Conservation (phyloP, 2,329 filamentous ascomycete genomes). For the Neurospora sp. region DNA sequence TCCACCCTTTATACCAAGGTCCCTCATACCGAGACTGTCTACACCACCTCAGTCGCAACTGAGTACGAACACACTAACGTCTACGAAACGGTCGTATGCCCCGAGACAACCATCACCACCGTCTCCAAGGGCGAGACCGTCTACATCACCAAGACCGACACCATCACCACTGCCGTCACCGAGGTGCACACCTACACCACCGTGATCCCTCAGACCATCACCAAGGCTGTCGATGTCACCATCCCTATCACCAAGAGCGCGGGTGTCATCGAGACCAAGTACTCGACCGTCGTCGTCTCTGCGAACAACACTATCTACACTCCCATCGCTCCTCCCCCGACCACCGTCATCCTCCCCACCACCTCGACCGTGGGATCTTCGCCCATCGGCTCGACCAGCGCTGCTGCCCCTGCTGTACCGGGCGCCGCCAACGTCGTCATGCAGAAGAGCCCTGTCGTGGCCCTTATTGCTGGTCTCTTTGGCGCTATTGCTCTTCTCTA, state of each 20-base stretch:
- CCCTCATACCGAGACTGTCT: slow-evolving; percentile 23
- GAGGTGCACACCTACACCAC: slow-evolving; percentile 27
- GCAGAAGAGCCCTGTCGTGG: slow-evolving; percentile 21
- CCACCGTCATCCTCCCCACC: slow-evolving; percentile 22
- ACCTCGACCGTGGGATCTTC: slow-evolving; percentile 19
- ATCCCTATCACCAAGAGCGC: slow-evolving; percentile 26
- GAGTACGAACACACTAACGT: slow-evolving; percentile 26
- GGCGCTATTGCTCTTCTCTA: slow-evolving; percentile 29
- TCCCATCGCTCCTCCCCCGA: slow-evolving; percentile 17
- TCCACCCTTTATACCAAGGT: slow-evolving; percentile 24
- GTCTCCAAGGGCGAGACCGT: slow-evolving; percentile 30
- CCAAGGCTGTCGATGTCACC: slow-evolving; percentile 29
- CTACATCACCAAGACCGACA: slow-evolving; percentile 32
- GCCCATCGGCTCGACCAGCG: neutral
- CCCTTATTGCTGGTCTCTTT: slow-evolving; percentile 28
- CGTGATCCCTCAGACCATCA: slow-evolving; percentile 31
- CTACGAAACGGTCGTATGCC: slow-evolving; percentile 28
- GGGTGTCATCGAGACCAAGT: slow-evolving; percentile 25
- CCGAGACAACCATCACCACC: slow-evolving; percentile 33
- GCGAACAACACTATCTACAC: slow-evolving; percentile 19
- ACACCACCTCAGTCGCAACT: slow-evolving; percentile 26
- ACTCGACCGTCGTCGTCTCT: slow-evolving; percentile 26
- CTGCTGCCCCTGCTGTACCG: slow-evolving; percentile 21
- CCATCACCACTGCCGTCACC: slow-evolving; percentile 29
- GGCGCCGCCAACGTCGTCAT: slow-evolving; percentile 15